Conservation (phyloP, 2,329 filamentous ascomycete species). For the Amauroascus niger region DNA sequence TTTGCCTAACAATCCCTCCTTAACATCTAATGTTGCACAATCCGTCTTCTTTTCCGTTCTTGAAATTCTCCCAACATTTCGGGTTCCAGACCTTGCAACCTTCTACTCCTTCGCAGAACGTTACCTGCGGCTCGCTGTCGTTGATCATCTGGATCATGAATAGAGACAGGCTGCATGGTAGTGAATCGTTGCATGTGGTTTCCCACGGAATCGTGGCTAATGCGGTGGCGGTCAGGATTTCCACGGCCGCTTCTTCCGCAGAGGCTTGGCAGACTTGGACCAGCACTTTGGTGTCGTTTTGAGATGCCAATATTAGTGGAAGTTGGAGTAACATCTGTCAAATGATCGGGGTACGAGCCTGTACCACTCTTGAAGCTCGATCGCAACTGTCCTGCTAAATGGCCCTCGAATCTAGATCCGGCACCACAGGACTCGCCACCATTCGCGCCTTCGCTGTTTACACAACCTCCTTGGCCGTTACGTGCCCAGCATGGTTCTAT, state of each 20-base stretch:
- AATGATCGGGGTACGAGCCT: not conserved
- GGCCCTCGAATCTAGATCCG: not conserved
- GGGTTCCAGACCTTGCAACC: constrained; percentile 4
- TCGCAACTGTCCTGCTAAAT: not conserved
- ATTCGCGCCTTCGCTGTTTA: not conserved
- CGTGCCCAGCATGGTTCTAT: not conserved
- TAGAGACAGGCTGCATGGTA: no score
- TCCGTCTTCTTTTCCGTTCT: not conserved
- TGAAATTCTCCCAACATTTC: constrained; percentile 5
- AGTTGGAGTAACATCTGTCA: not conserved
- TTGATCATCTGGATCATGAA: no score
- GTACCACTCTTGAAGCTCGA: not conserved
- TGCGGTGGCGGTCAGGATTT: not conserved
- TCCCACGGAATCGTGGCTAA: not conserved
- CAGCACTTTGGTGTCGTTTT: not conserved
- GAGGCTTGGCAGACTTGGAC: constrained; percentile 4
- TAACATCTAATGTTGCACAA: not conserved
- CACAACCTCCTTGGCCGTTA: constrained; percentile 3
- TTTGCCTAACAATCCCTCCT: not conserved
- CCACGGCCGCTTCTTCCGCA: not conserved
- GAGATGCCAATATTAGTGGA: not conserved
- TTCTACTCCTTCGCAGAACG: constrained; percentile 3
- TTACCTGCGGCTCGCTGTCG: no score
- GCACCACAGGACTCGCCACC: not conserved
- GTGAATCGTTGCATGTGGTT: not conserved